Conservation (phyloP, 1,139 yeast genomes). For the Suzukiozyma palmioleophila region DNA sequence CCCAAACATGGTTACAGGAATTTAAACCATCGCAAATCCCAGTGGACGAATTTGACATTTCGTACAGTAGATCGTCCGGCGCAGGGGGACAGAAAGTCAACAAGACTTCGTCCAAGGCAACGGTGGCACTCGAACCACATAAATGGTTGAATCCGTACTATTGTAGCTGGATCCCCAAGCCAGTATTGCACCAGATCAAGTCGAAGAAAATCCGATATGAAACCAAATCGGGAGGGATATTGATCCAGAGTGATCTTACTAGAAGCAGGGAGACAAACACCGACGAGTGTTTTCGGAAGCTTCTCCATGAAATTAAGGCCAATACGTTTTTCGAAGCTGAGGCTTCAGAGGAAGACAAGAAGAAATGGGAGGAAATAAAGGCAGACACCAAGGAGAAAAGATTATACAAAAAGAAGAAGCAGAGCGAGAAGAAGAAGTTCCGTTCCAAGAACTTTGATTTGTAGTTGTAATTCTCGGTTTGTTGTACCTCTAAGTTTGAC, state of each 20-base stretch:
- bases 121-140: conserved; percentile 47
- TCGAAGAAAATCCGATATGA: conserved; percentile 46
- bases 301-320: conserved; percentile 49
- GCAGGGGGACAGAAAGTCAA: conserved; percentile 97
- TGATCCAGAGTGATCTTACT: conserved; percentile 58
- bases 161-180: conserved; percentile 60
- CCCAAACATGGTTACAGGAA: conserved; percentile 43
- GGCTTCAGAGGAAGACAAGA: conserved; percentile 40
- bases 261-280: conserved; percentile 59
- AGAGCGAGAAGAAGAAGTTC: conserved; percentile 51
- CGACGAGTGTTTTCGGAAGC: conserved; percentile 55
- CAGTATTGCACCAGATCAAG: conserved; percentile 42
- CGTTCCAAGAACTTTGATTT: conserved; percentile 39
- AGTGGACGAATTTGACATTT: conserved; percentile 40
- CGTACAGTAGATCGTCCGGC: conserved; percentile 76
- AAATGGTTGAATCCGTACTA: conserved; percentile 44
- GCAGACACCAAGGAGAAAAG: conserved; percentile 46
- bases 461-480: neutral
- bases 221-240: conserved; percentile 52
- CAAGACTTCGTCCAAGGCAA: conserved; percentile 77
- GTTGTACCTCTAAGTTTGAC: too few relatives aligned
- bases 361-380: conserved; percentile 53
- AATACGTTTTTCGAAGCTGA: conserved; percentile 49
- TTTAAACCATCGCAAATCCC: conserved; percentile 44
- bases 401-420: conserved; percentile 46